Conservation (phyloP, 78 protist genomes). For the Dictyostelium capitatum region DNA sequence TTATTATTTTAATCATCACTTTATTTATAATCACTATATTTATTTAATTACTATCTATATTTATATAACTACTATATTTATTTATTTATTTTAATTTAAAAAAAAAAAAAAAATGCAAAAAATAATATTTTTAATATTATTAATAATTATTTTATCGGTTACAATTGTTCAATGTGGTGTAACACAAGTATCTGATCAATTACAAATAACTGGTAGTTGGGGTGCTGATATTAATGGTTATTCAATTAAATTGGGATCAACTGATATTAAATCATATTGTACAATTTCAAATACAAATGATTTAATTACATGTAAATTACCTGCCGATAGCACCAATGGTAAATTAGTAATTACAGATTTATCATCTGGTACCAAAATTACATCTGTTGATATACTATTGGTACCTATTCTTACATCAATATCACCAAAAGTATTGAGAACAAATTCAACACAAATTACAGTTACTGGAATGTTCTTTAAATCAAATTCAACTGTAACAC, state of each 20-base stretch:
- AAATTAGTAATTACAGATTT: background rate
- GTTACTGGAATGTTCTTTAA: background rate
- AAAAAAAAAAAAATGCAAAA: constrained; percentile 6
- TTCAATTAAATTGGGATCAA: background rate
- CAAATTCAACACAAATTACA: background rate
- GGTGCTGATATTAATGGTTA: background rate
- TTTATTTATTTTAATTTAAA: background rate
- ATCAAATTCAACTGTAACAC: background rate
- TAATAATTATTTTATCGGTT: background rate
- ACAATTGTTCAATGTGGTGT: background rate
- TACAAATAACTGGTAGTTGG: background rate
- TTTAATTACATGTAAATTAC: background rate
- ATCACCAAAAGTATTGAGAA: background rate
- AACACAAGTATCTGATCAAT: background rate
- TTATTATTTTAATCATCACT: no score
- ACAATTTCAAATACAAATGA: background rate
- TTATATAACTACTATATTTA: no score
- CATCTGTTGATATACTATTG: background rate
- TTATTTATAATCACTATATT: no score
- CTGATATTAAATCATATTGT: background rate
- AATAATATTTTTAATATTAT: background rate
- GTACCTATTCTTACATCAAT: background rate
- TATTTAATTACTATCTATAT: no score
- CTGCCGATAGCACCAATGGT: background rate
- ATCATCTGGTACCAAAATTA: background rate